These are phyloP conservation scores for Geum urbanum DNA, from an alignment of 306 rosid species.

Conservation along the genomic window DNA sequence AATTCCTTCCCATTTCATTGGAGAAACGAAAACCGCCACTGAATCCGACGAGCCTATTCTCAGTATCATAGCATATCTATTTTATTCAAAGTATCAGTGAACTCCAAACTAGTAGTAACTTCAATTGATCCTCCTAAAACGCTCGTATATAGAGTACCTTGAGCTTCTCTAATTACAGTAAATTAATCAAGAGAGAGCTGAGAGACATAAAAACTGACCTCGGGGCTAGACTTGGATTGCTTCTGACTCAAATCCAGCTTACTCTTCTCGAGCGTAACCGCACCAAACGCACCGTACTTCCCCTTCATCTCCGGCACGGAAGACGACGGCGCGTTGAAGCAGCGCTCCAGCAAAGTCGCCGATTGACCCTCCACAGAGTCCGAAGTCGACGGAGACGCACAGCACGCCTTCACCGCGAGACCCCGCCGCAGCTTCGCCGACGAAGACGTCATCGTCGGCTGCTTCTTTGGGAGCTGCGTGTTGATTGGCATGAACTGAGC, in stretches of 20 bases:
- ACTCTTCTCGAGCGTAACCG: conserved; percentile 84
- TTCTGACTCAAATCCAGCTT: conserved; percentile 73
- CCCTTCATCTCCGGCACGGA: conserved; percentile 65
- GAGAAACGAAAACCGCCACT: not conserved
- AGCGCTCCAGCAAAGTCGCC: conserved; percentile 45
- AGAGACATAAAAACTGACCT: conserved; percentile 40
- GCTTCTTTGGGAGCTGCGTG: conserved; percentile 39
- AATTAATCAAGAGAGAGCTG: not conserved
- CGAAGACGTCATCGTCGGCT: not conserved
- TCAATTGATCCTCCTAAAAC: not conserved
- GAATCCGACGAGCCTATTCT: not conserved
- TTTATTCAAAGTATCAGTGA: not conserved
- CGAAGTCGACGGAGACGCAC: conserved; percentile 29
- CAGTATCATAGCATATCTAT: not conserved
- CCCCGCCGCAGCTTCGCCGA: conserved; percentile 13
- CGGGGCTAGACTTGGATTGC: conserved; percentile 65
- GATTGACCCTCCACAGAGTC: conserved; percentile 37
- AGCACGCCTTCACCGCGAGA: conserved; percentile 35
- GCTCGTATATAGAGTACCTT: too few relatives aligned
- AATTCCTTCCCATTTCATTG: not conserved
- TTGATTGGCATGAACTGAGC: conserved; percentile 66
- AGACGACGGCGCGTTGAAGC: conserved; percentile 41
- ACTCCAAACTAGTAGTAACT: not conserved
- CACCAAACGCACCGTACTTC: conserved; percentile 60
- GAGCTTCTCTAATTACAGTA: not conserved